phyloP scores from a whole-genome alignment of 805 yeast species.

The Cephaloascus albidus region DNA sequence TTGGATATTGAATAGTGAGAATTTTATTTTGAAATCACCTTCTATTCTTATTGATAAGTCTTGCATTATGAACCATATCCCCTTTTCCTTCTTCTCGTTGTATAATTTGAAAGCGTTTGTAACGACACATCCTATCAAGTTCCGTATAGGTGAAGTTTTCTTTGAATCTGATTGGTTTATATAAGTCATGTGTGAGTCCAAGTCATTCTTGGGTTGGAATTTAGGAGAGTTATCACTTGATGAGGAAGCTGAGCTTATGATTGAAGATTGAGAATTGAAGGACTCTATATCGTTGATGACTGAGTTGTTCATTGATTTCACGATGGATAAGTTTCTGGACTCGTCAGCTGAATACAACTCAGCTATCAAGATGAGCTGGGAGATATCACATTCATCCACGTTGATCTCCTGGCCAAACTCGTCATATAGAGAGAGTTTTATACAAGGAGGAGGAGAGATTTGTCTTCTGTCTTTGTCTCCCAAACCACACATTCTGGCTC shows the following conservation, averaged over 20 bases:
- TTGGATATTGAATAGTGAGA: constrained; percentile 18
- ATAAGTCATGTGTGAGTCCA: not conserved
- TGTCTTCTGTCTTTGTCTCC: constrained; percentile 29
- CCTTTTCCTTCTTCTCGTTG: constrained; percentile 21
- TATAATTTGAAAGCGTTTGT: constrained; percentile 26
- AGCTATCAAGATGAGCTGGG: constrained; percentile 22
- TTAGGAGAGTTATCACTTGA: not conserved
- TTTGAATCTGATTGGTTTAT: not conserved
- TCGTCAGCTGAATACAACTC: constrained; percentile 30
- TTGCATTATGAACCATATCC: constrained; percentile 32
- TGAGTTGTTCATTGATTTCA: constrained; percentile 3
- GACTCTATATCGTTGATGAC: not conserved
- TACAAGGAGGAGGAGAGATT: constrained; percentile 21
- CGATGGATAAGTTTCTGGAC: constrained; percentile 6
- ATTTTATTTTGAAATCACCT: constrained; percentile 28
- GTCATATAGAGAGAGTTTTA: constrained; percentile 8
- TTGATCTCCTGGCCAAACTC: constrained; percentile 3
- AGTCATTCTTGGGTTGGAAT: not conserved
- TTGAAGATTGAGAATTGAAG: not conserved
- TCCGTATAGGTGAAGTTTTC: constrained; percentile 17
- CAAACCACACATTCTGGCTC: constrained; percentile 38
- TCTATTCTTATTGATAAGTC: constrained; percentile 32
- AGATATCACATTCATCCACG: constrained; percentile 13
- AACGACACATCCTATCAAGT: constrained; percentile 28
- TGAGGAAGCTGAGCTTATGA: not conserved